phyloP scores from a whole-genome alignment of 1,284 basidiomycete genomes.

The Apiotrichum veenhuisii region DNA sequence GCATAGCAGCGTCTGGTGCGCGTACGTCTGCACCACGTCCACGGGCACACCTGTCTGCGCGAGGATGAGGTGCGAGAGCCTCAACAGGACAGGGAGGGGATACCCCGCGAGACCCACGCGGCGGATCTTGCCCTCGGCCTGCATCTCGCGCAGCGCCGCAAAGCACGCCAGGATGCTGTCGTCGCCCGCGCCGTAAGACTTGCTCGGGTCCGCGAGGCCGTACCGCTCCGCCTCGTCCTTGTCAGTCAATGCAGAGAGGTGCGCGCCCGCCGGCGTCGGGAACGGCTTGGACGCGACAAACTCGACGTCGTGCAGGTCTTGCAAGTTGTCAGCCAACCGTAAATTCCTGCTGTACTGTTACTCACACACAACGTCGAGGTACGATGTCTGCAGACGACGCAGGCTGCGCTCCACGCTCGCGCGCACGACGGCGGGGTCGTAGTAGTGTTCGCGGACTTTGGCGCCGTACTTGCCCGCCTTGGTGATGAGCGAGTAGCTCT shows the following conservation, averaged over 20 bases:
- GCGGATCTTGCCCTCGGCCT: slow-evolving; percentile 72
- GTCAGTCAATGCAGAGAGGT: slow-evolving; percentile 54
- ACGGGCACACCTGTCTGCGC: slow-evolving; percentile 59
- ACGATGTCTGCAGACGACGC: slow-evolving; percentile 68
- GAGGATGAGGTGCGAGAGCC: slow-evolving; percentile 68
- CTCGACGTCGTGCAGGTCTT: slow-evolving; percentile 86
- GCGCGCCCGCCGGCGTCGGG: slow-evolving; percentile 49
- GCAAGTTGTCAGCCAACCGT: slow-evolving; percentile 2
- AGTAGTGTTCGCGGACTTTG: slow-evolving; percentile 62
- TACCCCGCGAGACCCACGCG: slow-evolving; percentile 82
- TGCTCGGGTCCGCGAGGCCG: slow-evolving; percentile 15
- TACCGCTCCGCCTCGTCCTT: background rate
- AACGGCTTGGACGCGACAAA: slow-evolving; percentile 64
- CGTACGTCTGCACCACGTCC: slow-evolving; percentile 78
- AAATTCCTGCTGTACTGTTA: slow-evolving; percentile 4
- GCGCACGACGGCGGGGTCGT: slow-evolving; percentile 67
- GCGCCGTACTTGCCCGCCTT: slow-evolving; percentile 86
- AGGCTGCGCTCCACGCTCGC: slow-evolving; percentile 69
- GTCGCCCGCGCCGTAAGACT: slow-evolving; percentile 66
- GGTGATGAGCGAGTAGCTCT: slow-evolving; percentile 79
- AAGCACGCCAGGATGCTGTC: slow-evolving; percentile 70
- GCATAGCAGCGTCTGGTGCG: slow-evolving; percentile 83
- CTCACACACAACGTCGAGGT: slow-evolving; percentile 73
- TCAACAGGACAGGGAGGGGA: slow-evolving; percentile 82
- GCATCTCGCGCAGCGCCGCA: slow-evolving; percentile 65